Percentiles rank a stretch among this genome's conserved stretches.
phyloP scores from a whole-genome alignment of 129 eudicot species.

The Artemisia argyi region DNA sequence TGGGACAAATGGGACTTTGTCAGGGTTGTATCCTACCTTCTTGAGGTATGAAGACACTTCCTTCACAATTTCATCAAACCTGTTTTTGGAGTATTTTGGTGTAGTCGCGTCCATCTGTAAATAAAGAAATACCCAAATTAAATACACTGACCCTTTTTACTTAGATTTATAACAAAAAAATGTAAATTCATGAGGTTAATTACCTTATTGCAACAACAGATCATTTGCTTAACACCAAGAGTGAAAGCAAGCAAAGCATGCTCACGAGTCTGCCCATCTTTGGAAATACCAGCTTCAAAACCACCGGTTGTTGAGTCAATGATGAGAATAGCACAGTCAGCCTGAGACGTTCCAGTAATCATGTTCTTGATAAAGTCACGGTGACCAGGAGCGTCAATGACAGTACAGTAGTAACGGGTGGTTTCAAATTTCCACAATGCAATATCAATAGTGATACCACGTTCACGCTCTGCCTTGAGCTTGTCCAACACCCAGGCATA shows the following conservation, averaged over 20 bases:
- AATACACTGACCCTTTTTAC: not conserved
- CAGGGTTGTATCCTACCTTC: slow-evolving; percentile 27
- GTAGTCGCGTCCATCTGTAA: slow-evolving; percentile 25
- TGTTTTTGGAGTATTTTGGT: slow-evolving; percentile 19
- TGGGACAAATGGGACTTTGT: slow-evolving; percentile 15
- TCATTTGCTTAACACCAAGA: slow-evolving; percentile 27
- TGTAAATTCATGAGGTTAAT: too few relatives aligned
- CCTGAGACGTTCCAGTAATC: not conserved
- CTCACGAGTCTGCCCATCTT: slow-evolving; percentile 26
- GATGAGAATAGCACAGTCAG: not conserved
- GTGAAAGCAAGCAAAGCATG: slow-evolving; percentile 26
- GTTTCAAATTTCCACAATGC: slow-evolving; percentile 60
- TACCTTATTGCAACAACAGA: slow-evolving; percentile 5
- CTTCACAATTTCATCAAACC: slow-evolving; percentile 28
- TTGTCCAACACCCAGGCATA: slow-evolving; percentile 61
- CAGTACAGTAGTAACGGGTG: slow-evolving; percentile 1
- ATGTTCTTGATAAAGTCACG: slow-evolving; percentile 1
- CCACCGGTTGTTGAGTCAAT: not conserved
- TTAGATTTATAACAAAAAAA: too few relatives aligned
- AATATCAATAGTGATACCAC: slow-evolving; percentile 55
- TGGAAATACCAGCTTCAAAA: slow-evolving; percentile 17
- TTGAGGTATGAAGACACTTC: slow-evolving; percentile 29
- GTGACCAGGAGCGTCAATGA: not conserved
- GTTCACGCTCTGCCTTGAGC: slow-evolving; percentile 56
- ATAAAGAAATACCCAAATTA: not conserved